Percentiles rank a stretch among this genome's conserved stretches.
phyloP scores from a whole-genome alignment of 768 basidiomycete species.

The Naganishia kalamii region DNA sequence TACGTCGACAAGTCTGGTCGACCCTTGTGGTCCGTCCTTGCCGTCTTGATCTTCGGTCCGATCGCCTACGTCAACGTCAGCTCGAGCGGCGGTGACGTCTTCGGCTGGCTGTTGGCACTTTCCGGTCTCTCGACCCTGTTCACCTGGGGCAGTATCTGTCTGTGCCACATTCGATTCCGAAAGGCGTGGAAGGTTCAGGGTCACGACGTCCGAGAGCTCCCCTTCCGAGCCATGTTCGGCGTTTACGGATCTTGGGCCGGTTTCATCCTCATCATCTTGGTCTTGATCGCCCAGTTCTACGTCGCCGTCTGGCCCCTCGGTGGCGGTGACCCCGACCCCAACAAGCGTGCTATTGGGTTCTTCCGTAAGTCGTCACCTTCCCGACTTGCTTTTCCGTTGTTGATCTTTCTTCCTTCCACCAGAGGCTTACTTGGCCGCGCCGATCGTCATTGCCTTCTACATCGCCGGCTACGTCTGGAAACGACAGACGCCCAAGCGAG shows the following conservation, averaged over 20 bases:
- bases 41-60: slow-evolving; percentile 39
- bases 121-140: slow-evolving; percentile 63
- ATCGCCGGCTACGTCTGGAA: slow-evolving; percentile 40
- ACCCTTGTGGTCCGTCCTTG: slow-evolving; percentile 55
- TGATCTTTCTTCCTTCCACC: not conserved
- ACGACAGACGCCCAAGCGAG: slow-evolving; percentile 31
- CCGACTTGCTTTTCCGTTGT: not conserved
- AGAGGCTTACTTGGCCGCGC: slow-evolving; percentile 38
- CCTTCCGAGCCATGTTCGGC: slow-evolving; percentile 54
- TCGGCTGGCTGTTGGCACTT: slow-evolving; percentile 55
- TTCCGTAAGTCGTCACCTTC: slow-evolving; percentile 30
- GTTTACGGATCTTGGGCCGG: slow-evolving; percentile 48
- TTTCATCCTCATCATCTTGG: slow-evolving; percentile 54
- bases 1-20: slow-evolving; percentile 62
- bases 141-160: slow-evolving; percentile 58
- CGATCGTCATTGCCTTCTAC: slow-evolving; percentile 39
- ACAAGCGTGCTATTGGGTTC: slow-evolving; percentile 34
- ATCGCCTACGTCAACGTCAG: slow-evolving; percentile 37
- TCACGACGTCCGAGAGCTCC: slow-evolving; percentile 54
- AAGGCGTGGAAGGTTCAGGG: slow-evolving; percentile 57
- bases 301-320: slow-evolving; percentile 43
- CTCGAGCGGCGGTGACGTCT: slow-evolving; percentile 29
- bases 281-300: slow-evolving; percentile 50
- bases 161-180: slow-evolving; percentile 56
- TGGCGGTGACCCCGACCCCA: slow-evolving; percentile 21